A percentile compares a stretch with the other conserved stretches of the same genome.
These are phyloP conservation scores for Ramaria rubella DNA, from an alignment of 768 basidiomycete genomes.

Conservation along the genomic window DNA sequence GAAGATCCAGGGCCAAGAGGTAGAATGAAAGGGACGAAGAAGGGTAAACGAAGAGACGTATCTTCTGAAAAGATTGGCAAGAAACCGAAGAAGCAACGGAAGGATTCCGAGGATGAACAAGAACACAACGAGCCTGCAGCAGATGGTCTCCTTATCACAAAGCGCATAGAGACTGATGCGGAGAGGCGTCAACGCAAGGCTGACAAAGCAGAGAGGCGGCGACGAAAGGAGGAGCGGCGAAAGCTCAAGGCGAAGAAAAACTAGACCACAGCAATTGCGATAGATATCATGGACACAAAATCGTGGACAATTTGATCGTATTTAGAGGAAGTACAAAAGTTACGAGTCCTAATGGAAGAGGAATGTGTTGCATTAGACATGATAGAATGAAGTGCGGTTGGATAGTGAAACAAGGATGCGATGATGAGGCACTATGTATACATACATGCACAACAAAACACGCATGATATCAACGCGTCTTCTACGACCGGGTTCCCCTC, in stretches of 20 bases:
- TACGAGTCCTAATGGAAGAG: not conserved
- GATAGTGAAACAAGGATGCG: not conserved
- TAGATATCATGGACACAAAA: not conserved
- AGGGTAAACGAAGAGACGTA: not conserved
- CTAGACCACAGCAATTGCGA: not conserved
- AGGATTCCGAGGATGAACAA: not conserved
- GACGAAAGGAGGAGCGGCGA: slow-evolving; percentile 1
- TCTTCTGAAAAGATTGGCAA: not conserved
- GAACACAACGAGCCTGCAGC: not conserved
- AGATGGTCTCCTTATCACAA: not conserved
- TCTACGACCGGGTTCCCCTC: slow-evolving; percentile 56
- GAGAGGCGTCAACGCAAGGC: not conserved
- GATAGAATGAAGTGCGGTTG: not conserved
- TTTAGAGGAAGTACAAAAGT: not conserved
- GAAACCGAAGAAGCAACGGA: not conserved
- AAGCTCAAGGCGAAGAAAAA: not conserved
- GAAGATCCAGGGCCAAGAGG: not conserved
- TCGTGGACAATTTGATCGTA: not conserved
- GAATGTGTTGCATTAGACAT: not conserved
- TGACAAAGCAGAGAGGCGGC: not conserved
- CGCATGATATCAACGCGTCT: not conserved
- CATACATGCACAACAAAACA: not conserved
- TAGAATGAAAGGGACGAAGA: not conserved
- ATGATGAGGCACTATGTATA: not conserved
- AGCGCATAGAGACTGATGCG: not conserved